Evolutionary conservation across 768 basidiomycete species (phyloP), one percentile per base, ranked within the genome.

Genomic region (Galerina sulciceps): DNA sequence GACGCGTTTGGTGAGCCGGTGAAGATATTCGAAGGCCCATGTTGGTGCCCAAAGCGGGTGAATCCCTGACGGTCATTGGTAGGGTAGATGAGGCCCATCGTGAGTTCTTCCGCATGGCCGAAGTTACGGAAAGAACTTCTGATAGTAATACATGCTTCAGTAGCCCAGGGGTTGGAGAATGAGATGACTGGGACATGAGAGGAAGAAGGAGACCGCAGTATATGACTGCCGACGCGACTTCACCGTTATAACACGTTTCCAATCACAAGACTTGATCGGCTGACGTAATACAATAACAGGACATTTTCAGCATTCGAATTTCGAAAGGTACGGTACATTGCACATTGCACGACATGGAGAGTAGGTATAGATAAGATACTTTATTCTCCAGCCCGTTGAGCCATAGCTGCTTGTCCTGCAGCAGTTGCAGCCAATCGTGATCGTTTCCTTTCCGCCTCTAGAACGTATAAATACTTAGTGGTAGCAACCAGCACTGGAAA

Each of bases 31-130:
- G 81, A 44, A 92, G 82, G 26, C 91, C 91, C 41, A 91, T 83
- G 66, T 87, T 89, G 67, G 80, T 88, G 46, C 90, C 90, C 40
- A 94, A 75, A 2, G 85, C 82, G 17, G 86, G 84, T 64, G 87
- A 83, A 67, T 89, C 89, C 62, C 85, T 80, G 49, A 84, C 75
- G 53, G 81, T 80, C 66, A 85, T 79, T 22, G 83, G 84, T 67
- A 87, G 84, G 23, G 83, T 83, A 44, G 84, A 84, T 11, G 91
- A 86, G 15, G 96, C 91, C 96, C 96, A 98, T 43, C 97, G 86
- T 45, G 96, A 94, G 76, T 99, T 99, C 79, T 95, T 94, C 73
- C 96, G 91, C 96, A 99, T 99, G 17, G 87, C 84, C 2, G 93
- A 91, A 36, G 94, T 97, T 64, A 99, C 93, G 15, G 92, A 81